Conservation (phyloP, 2,329 filamentous ascomycete genomes). For the Pseudodiploospora longispora region DNA sequence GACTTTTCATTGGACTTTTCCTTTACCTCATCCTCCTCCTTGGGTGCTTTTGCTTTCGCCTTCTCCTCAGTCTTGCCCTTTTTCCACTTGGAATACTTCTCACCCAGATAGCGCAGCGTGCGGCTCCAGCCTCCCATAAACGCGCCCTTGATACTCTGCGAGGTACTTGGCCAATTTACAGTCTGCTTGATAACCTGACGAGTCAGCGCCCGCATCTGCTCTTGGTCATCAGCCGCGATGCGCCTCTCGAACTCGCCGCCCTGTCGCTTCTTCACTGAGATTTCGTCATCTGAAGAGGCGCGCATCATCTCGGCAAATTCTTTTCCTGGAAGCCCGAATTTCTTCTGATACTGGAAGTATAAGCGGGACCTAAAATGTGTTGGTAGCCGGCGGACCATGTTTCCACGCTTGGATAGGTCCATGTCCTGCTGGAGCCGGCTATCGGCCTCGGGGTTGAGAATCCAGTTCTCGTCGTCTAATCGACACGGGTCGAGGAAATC, state of each 20-base stretch:
- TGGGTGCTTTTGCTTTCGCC: slow-evolving; percentile 7
- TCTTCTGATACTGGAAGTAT: slow-evolving; percentile 91
- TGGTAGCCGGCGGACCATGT: slow-evolving; percentile 91
- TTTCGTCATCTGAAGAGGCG: slow-evolving; percentile 61
- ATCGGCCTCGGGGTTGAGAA: slow-evolving; percentile 44
- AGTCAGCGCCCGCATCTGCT: slow-evolving; percentile 62
- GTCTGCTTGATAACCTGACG: slow-evolving; percentile 75
- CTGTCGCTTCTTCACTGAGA: slow-evolving; percentile 61
- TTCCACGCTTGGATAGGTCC: slow-evolving; percentile 81
- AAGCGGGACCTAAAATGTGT: slow-evolving; percentile 79
- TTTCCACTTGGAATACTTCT: slow-evolving; percentile 66
- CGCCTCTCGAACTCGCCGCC: slow-evolving; percentile 80
- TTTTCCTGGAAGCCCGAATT: slow-evolving; percentile 73
- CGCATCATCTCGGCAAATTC: slow-evolving; percentile 84
- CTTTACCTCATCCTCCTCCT: slow-evolving; percentile 15
- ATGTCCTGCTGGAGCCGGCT: slow-evolving; percentile 77
- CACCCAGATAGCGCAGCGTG: slow-evolving; percentile 67
- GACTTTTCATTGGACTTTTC: slow-evolving; percentile 7
- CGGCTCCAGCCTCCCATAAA: slow-evolving; percentile 68
- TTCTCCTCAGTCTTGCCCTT: slow-evolving; percentile 30
- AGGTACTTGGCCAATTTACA: slow-evolving; percentile 84
- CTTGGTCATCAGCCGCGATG: slow-evolving; percentile 62
- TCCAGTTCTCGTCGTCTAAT: slow-evolving; percentile 31
- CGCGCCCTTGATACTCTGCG: slow-evolving; percentile 76
- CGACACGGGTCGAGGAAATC: slow-evolving; percentile 54